A percentile compares a stretch with the other conserved stretches of the same genome.
These are phyloP conservation scores for Nakazawaea pomicola DNA, from an alignment of 805 yeast species.

Conservation along the genomic window DNA sequence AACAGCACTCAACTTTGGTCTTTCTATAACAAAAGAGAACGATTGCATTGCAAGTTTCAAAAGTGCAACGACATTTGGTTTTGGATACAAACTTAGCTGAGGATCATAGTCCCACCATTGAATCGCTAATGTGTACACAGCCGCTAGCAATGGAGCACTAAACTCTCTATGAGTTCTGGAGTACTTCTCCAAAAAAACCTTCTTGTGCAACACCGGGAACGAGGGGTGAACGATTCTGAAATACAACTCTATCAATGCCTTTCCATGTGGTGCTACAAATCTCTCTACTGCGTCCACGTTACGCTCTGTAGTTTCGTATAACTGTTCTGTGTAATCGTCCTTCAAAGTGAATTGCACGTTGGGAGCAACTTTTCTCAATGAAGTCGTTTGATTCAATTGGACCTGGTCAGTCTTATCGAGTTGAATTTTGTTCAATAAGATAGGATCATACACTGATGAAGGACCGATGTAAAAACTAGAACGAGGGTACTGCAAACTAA, in stretches of 20 bases:
- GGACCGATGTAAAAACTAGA: constrained; percentile 88
- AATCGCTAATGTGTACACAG: constrained; percentile 82
- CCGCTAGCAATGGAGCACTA: constrained; percentile 85
- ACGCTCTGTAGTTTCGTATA: constrained; percentile 62
- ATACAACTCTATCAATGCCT: constrained; percentile 69
- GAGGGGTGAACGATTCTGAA: constrained; percentile 86
- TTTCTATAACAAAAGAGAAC: constrained; percentile 67
- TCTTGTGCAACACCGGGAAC: constrained; percentile 86
- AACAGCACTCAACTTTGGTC: constrained; percentile 88
- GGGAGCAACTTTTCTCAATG: constrained; percentile 75
- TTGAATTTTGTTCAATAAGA: constrained; percentile 58
- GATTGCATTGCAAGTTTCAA: constrained; percentile 63
- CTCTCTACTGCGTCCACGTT: constrained; percentile 82
- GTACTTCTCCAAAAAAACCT: constrained; percentile 88
- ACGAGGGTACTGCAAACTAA: constrained; percentile 81
- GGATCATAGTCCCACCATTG: constrained; percentile 96
- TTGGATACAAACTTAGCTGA: constrained; percentile 64
- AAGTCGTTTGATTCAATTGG: constrained; percentile 58
- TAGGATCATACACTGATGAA: constrained; percentile 76
- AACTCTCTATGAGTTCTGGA: constrained; percentile 87
- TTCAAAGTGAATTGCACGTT: constrained; percentile 71
- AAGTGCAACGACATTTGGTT: constrained; percentile 71
- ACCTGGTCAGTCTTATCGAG: constrained; percentile 77
- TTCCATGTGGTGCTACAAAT: constrained; percentile 90
- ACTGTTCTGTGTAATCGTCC: constrained; percentile 72